These are phyloP conservation scores for Backusella tuberculispora DNA, from an alignment of 192 early-diverging fungal species.

Conservation along the genomic window DNA sequence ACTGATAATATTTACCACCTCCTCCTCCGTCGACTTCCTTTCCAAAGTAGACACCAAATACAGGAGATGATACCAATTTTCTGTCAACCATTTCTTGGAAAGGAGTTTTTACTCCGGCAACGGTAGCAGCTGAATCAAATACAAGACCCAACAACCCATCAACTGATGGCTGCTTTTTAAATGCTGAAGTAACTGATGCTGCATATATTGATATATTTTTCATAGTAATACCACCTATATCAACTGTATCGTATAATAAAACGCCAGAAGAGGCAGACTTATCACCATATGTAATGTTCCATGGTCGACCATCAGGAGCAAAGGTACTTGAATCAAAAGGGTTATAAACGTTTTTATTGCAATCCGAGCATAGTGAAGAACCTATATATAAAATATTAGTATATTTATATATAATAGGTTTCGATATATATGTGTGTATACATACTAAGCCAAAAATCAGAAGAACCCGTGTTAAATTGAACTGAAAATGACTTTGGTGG, in stretches of 20 bases:
- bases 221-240: slow-evolving; percentile 34
- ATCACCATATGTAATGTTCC: slow-evolving; percentile 59
- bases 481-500: slow-evolving; percentile 68
- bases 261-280: slow-evolving; percentile 24
- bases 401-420: background rate
- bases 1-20: no score
- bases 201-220: slow-evolving; percentile 32
- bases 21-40: slow-evolving; percentile 41
- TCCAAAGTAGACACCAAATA: slow-evolving; percentile 64
- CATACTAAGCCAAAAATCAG: slow-evolving; percentile 63
- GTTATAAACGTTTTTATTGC: slow-evolving; percentile 32
- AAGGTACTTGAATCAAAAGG: slow-evolving; percentile 56
- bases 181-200: slow-evolving; percentile 7
- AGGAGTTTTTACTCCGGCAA: slow-evolving; percentile 47
- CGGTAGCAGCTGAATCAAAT: slow-evolving; percentile 45
- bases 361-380: slow-evolving; percentile 36
- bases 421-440: background rate
- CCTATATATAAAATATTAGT: slow-evolving; percentile 3
- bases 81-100: slow-evolving; percentile 58
- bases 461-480: slow-evolving; percentile 72
- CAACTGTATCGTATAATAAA: slow-evolving; percentile 29
- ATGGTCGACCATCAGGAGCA: slow-evolving; percentile 50
- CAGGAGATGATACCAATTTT: slow-evolving; percentile 52
- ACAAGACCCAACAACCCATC: slow-evolving; percentile 67
- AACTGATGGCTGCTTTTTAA: slow-evolving; percentile 29